A percentile compares a stretch with the other conserved stretches of the same genome.
phyloP scores from a whole-genome alignment of 2,329 filamentous ascomycete genomes.

The Sphaerulina populicola region DNA sequence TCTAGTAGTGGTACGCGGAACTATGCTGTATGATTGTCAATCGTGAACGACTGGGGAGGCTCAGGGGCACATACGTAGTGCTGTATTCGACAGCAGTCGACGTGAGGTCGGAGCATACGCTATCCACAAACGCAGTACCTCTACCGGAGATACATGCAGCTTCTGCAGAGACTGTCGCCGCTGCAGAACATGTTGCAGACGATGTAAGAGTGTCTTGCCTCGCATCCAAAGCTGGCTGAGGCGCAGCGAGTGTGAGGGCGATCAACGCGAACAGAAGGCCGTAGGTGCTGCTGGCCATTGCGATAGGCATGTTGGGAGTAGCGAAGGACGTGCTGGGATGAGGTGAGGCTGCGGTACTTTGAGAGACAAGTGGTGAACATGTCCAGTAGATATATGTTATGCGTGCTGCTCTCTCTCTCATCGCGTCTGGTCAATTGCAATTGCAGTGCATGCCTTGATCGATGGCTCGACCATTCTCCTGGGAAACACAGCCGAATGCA shows the following conservation, averaged over 20 bases:
- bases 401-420: neutral
- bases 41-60: neutral
- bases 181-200: neutral
- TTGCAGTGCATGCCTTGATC: neutral
- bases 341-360: neutral
- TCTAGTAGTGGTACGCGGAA: neutral
- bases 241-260: neutral
- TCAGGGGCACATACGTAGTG: neutral
- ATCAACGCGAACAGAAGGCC: neutral
- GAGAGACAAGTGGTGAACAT: too few species aligned
- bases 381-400: too few species aligned
- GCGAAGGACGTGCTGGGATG: neutral
- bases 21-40: neutral
- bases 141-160: constrained; percentile 1
- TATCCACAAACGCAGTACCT: constrained; percentile 1
- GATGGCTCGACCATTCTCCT: neutral
- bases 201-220: neutral
- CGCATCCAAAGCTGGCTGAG: neutral
- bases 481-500: neutral
- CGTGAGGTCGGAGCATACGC: constrained; percentile 2
- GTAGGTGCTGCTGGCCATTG: neutral
- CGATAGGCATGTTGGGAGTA: neutral
- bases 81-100: neutral
- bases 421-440: neutral
- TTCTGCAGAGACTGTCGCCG: neutral